phyloP scores from a whole-genome alignment of 2,329 filamentous ascomycete species.

The Fusarium setosum region DNA sequence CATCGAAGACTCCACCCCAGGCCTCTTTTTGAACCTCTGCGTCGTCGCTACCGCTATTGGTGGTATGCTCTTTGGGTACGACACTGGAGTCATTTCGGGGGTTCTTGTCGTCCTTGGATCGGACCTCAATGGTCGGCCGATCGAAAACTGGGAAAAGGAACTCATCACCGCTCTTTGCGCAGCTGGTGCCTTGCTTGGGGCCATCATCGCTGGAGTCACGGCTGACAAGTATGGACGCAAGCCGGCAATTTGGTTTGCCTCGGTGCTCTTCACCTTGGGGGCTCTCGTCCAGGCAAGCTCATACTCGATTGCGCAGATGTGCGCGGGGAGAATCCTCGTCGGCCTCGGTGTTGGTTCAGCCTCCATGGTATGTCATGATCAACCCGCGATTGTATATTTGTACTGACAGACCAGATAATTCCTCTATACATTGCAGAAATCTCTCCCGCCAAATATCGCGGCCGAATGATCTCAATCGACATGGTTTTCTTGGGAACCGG shows the following conservation, averaged over 20 bases:
- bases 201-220: conserved; percentile 35
- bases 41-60: conserved; percentile 32
- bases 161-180: conserved; percentile 36
- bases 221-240: conserved; percentile 37
- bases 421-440: conserved; percentile 43
- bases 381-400: background rate
- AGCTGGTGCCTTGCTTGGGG: conserved; percentile 35
- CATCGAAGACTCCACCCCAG: conserved; percentile 28
- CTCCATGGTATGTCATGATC: conserved; percentile 49
- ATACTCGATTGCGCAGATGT: conserved; percentile 34
- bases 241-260: conserved; percentile 30
- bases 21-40: conserved; percentile 28
- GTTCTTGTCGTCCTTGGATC: conserved; percentile 55
- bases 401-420: conserved; percentile 20
- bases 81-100: conserved; percentile 61
- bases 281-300: conserved; percentile 33
- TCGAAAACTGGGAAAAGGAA: conserved; percentile 28
- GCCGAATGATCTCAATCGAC: conserved; percentile 41
- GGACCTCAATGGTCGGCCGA: conserved; percentile 20
- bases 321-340: conserved; percentile 32
- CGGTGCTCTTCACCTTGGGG: conserved; percentile 36
- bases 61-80: conserved; percentile 52
- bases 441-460: conserved; percentile 34
- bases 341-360: conserved; percentile 56
- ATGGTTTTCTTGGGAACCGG: conserved; percentile 38